Conservation (phyloP, 2,329 filamentous ascomycete genomes). For the Colletotrichum theobromicola region DNA sequence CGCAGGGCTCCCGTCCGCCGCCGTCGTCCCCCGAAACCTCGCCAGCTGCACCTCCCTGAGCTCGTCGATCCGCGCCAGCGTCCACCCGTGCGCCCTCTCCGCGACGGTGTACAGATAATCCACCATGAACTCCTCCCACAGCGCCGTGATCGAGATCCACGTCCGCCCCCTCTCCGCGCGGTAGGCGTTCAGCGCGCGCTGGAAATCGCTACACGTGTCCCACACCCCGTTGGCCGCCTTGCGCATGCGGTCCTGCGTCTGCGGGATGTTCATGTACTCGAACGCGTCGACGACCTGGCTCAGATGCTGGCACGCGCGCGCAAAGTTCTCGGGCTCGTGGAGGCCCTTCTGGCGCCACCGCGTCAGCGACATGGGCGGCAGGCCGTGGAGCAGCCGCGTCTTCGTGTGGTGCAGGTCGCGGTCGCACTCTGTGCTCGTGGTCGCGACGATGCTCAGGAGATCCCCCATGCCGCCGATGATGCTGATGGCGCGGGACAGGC, state of each 20-base stretch:
- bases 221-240: not conserved
- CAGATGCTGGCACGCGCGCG: not conserved
- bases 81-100: not conserved
- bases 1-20: not conserved
- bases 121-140: conserved; percentile 9
- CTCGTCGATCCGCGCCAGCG: not conserved
- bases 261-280: conserved; percentile 1
- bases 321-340: not conserved
- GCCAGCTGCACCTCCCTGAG: not conserved
- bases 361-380: not conserved
- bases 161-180: not conserved
- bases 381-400: not conserved
- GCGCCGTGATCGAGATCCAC: not conserved
- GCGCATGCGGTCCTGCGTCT: not conserved
- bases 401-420: conserved; percentile 8
- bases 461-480: not conserved
- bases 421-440: not conserved
- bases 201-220: not conserved
- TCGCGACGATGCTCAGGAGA: not conserved
- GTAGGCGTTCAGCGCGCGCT: not conserved
- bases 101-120: not conserved
- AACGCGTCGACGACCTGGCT: not conserved
- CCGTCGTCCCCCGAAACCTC: not conserved
- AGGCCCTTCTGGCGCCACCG: not conserved
- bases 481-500: not conserved